Evolutionary conservation across 2,329 filamentous ascomycete genomes (phyloP).

Genomic region (Botryotinia convoluta): DNA sequence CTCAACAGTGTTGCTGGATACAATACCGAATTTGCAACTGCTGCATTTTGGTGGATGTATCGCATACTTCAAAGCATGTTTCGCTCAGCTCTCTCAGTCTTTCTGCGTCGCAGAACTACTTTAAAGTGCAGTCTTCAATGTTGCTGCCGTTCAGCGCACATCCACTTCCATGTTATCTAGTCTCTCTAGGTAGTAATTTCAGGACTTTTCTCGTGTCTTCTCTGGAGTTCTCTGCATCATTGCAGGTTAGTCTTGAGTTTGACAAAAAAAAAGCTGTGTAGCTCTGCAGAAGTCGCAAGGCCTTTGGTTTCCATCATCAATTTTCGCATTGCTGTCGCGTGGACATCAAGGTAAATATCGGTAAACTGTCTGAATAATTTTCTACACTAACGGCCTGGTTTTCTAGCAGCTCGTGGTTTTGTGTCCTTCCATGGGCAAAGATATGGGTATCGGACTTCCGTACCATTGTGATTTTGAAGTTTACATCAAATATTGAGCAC

Average conservation of each 20-base stretch:
- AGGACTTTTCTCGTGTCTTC: not conserved
- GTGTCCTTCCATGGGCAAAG: not conserved
- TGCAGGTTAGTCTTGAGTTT: not conserved
- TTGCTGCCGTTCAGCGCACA: not conserved
- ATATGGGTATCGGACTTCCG: not conserved
- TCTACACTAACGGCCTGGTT: too few relatives aligned
- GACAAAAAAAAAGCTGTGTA: not conserved
- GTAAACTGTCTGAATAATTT: not conserved
- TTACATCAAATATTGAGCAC: too few relatives aligned
- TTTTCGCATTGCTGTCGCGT: not conserved
- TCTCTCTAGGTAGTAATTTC: not conserved
- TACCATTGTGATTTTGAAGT: not conserved
- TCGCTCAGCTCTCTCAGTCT: not conserved
- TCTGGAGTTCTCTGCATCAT: not conserved
- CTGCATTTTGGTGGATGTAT: not conserved
- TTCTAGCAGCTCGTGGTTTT: not conserved
- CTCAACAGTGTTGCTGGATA: not conserved
- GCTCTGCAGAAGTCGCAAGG: not conserved
- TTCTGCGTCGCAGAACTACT: not conserved
- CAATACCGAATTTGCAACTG: too few relatives aligned
- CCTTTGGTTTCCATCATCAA: not conserved
- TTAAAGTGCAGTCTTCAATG: not conserved
- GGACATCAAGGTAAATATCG: not conserved
- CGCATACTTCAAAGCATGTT: not conserved
- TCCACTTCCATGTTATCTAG: not conserved